Base-by-base conservation (phyloP, 257 asterid genomes). In the Solanum verrucosum region DNA sequence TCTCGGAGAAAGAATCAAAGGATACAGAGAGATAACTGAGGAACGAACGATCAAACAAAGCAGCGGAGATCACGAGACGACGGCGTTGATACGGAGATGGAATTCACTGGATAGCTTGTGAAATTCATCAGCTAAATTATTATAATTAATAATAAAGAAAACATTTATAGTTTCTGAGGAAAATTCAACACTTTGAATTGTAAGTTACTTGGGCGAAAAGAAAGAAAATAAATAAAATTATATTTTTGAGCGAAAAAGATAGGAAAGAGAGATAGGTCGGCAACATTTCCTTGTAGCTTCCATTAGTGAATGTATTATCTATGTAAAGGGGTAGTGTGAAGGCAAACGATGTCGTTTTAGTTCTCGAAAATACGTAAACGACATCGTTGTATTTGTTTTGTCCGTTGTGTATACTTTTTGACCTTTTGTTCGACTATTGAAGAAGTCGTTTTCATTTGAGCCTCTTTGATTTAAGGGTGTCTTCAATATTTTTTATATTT, bases 171-270 rank as follows among this genome's bases (percentile, higher is more conserved):
- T 20, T 70, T 35, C 6, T 82, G 37, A 27, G 21, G 2, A 67
- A 16, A n/a, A 33, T 40, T 59, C 23, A 68, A 46, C 14, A 11
- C 83, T 10, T 11, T 72, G 70, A 82, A 27, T 44, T 59, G 59
- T 71, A 59, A 16, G 13, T 89, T 89, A 15, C 89, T 84, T 89
- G 89, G 86, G 77, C 42, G 29, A 25, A 73, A 87, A 83, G 91
- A 44, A 87, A 89, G 74, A 60, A n/a, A 40, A 8, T 4, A 31
- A 82, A 46, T 46, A 81, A 81, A 49, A 56, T 56, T 56, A 4
- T 81, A 81, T 9, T 82, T 82, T 82, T 82, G 29, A 81, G 10
- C 1, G 68, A 46, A 81, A 15, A 81, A 21, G n/a, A 29, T 5
- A 82, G 70, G 86, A 87, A 38, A 29, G 83, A 83, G 84, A 75